These are phyloP conservation scores for Rhizopus delemar DNA, from an alignment of 371 early-diverging fungal genomes.

Conservation along the genomic window DNA sequence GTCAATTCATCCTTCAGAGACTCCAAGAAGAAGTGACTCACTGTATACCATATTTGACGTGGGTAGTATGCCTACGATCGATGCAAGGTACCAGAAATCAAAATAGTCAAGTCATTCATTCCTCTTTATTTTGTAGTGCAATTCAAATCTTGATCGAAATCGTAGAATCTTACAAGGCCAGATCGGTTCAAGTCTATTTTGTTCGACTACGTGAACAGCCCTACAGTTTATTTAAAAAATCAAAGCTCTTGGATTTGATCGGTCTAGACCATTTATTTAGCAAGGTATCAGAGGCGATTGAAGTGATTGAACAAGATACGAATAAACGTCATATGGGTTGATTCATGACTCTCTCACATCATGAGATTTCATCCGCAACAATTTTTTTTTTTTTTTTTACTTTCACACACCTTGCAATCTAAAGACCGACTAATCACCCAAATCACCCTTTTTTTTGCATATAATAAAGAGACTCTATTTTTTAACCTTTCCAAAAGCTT, in stretches of 20 bases:
- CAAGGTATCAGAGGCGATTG: slow-evolving; percentile 65
- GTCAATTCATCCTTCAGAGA: slow-evolving; percentile 86
- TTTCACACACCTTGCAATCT: too few species aligned
- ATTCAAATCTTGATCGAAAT: slow-evolving; percentile 85
- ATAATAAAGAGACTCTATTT: too few species aligned
- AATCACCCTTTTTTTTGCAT: too few species aligned
- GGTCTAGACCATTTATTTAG: slow-evolving; percentile 68
- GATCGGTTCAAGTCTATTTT: slow-evolving; percentile 82
- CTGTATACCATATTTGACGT: slow-evolving; percentile 85
- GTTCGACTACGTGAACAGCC: slow-evolving; percentile 76
- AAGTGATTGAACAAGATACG: slow-evolving; percentile 52
- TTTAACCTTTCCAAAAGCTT: too few species aligned
- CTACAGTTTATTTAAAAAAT: slow-evolving; percentile 63
- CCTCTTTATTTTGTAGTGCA: slow-evolving; percentile 56
- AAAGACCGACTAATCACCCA: too few species aligned
- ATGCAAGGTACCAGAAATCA: slow-evolving; percentile 67
- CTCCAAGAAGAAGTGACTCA: slow-evolving; percentile 67
- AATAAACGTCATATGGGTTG: slow-evolving; percentile 16
- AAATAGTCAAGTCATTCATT: neutral
- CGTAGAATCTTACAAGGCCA: slow-evolving; percentile 75
- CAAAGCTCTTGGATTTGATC: slow-evolving; percentile 65
- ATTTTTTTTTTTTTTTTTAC: too few species aligned
- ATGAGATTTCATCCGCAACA: slow-evolving; percentile 54
- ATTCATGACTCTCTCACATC: slow-evolving; percentile 77
- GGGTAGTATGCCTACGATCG: slow-evolving; percentile 83